A percentile compares a stretch with the other conserved stretches of the same genome.
Conservation (phyloP, 768 basidiomycete species). For the Lepiota brunneoincarnata region DNA sequence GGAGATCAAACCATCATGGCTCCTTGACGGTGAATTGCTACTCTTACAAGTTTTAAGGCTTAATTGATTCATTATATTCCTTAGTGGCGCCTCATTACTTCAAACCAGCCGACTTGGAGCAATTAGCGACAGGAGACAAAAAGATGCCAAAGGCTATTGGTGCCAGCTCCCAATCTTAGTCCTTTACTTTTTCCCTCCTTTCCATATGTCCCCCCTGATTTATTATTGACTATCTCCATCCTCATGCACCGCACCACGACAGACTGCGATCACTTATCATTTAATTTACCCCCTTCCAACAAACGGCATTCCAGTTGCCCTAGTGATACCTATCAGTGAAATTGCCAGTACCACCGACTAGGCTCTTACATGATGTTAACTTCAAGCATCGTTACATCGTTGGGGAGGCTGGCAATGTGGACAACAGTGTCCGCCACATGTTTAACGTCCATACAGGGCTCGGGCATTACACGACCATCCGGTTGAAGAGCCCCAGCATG, state of each 20-base stretch:
- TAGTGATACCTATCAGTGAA: constrained; percentile 5
- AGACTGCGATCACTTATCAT: not conserved
- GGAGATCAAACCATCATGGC: constrained; percentile 97
- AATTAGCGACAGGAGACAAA: constrained; percentile 76
- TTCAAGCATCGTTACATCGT: constrained; percentile 66
- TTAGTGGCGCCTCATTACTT: constrained; percentile 96
- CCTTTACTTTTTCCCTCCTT: not conserved
- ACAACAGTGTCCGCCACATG: constrained; percentile 74
- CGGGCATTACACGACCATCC: constrained; percentile 53
- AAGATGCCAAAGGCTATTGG: constrained; percentile 89
- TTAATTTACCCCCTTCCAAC: constrained; percentile 26
- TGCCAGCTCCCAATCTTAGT: constrained; percentile 29
- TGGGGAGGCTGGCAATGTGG: constrained; percentile 67
- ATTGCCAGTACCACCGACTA: not conserved
- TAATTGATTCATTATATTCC: constrained; percentile 11
- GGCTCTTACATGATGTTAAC: constrained; percentile 65
- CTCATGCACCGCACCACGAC: not conserved
- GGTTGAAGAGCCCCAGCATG: constrained; percentile 61
- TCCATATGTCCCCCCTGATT: not conserved
- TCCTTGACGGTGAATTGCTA: constrained; percentile 71
- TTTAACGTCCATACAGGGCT: constrained; percentile 67
- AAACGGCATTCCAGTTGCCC: constrained; percentile 27
- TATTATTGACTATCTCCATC: not conserved
- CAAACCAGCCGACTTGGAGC: constrained; percentile 80
- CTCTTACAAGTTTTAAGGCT: constrained; percentile 2